A percentile compares a stretch with the other conserved stretches of the same genome.
Evolutionary conservation across 2,329 filamentous ascomycete genomes (phyloP).

Genomic region (Furcasterigmium sp.): DNA sequence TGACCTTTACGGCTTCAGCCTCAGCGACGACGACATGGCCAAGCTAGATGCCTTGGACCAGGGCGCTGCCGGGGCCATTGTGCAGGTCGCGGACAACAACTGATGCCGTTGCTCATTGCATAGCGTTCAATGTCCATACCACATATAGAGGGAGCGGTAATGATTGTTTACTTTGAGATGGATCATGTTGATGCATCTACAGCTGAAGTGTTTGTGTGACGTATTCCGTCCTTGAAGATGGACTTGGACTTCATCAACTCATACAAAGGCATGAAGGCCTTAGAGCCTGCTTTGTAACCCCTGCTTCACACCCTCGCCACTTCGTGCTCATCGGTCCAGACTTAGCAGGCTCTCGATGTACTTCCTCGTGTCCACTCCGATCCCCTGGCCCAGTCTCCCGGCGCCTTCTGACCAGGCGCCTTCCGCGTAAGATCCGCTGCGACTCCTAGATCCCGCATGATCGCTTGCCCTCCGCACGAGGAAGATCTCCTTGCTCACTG

Average conservation of each 20-base stretch:
- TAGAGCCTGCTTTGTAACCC: no score
- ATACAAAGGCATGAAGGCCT: no score
- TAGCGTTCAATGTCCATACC: no score
- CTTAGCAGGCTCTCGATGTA: conserved; percentile 71
- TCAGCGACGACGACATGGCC: conserved; percentile 52
- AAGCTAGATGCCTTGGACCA: conserved; percentile 19
- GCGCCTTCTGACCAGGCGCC: conserved; percentile 49
- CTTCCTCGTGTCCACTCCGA: conserved; percentile 69
- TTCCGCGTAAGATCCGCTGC: conserved; percentile 26
- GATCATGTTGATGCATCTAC: no score
- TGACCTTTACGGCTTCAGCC: conserved; percentile 55
- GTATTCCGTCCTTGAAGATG: no score
- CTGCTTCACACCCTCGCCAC: no score
- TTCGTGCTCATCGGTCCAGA: conserved; percentile 40
- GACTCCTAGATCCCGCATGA: conserved; percentile 33
- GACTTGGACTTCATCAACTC: no score
- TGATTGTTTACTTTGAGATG: no score
- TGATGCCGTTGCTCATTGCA: no score
- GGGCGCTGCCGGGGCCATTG: not conserved
- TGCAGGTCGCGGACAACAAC: conserved; percentile 1
- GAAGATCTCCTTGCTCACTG: conserved; percentile 53
- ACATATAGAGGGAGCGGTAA: no score
- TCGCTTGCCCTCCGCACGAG: conserved; percentile 57
- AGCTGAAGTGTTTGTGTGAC: no score
- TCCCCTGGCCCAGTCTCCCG: conserved; percentile 61